A percentile compares a stretch with the other conserved stretches of the same genome.
Evolutionary conservation across 306 rosid genomes (phyloP).

Genomic region (Hippophae rhamnoides): DNA sequence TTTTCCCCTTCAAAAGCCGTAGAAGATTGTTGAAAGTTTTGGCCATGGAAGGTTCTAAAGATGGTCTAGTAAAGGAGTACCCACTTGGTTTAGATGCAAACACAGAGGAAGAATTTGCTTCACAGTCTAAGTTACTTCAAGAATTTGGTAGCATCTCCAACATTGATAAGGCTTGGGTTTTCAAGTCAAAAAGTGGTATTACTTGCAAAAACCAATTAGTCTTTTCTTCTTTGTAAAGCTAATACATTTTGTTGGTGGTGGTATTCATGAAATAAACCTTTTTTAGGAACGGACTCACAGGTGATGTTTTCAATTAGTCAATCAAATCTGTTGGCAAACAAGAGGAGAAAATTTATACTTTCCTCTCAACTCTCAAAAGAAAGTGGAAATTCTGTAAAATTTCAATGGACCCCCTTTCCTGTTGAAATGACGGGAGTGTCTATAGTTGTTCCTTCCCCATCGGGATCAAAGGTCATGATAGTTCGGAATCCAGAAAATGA

Average conservation of each 20-base stretch:
- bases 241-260: conserved; percentile 3
- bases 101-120: conserved; percentile 55
- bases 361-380: conserved; percentile 43
- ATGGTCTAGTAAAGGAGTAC: conserved; percentile 21
- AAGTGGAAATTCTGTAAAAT: conserved; percentile 28
- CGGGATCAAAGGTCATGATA: conserved; percentile 56
- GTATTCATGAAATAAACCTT: not conserved
- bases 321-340: conserved; percentile 55
- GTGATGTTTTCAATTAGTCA: conserved; percentile 61
- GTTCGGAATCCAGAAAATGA: conserved; percentile 53
- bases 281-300: conserved; percentile 35
- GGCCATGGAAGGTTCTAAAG: conserved; percentile 49
- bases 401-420: conserved; percentile 77
- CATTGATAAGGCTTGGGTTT: conserved; percentile 76
- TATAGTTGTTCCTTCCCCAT: conserved; percentile 63
- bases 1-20: conserved; percentile 16
- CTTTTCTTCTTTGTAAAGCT: conserved; percentile 1
- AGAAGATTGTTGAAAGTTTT: conserved; percentile 23
- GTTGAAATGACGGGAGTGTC: conserved; percentile 54
- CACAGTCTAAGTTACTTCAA: conserved; percentile 56
- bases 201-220: conserved; percentile 5
- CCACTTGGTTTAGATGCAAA: conserved; percentile 47
- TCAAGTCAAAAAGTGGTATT: conserved; percentile 43
- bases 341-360: conserved; percentile 39
- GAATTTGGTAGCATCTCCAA: conserved; percentile 48